phyloP scores from a whole-genome alignment of 2,329 filamentous ascomycete species.

The Tricladium varicosporioides region DNA sequence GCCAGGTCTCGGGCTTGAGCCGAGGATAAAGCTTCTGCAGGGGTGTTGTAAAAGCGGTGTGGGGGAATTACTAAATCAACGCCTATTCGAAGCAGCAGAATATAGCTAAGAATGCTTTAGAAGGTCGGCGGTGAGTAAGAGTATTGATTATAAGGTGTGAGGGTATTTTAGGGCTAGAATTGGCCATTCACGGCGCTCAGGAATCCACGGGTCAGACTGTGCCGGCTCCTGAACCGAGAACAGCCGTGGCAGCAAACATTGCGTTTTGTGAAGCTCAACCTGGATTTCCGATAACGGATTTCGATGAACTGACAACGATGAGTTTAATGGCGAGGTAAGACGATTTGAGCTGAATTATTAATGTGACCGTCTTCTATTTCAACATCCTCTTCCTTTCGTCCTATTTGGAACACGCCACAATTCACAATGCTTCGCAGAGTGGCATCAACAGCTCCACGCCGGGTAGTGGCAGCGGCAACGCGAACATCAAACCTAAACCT shows the following conservation, averaged over 20 bases:
- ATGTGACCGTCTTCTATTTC: background rate
- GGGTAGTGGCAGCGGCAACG: conserved; percentile 16
- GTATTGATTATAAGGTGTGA: background rate
- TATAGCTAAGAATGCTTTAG: background rate
- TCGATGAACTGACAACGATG: background rate
- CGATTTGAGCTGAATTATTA: background rate
- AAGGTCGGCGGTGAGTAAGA: background rate
- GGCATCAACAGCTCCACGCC: conserved; percentile 25
- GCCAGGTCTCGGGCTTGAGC: background rate
- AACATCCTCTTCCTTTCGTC: conserved; percentile 1
- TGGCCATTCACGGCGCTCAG: conserved; percentile 11
- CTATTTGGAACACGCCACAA: background rate
- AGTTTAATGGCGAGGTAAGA: background rate
- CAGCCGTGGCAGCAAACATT: conserved; percentile 6
- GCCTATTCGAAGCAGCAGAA: background rate
- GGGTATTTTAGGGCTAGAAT: conserved; percentile 11
- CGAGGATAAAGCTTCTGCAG: background rate
- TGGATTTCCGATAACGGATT: conserved; percentile 20
- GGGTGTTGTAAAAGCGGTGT: background rate
- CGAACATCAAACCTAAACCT: conserved; percentile 16
- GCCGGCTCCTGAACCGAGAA: conserved; percentile 15
- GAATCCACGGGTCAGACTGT: background rate
- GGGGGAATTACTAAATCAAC: background rate
- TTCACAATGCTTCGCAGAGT: conserved; percentile 33
- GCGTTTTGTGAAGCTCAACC: background rate